Conservation (phyloP, 768 basidiomycete genomes). For the Albatrellus ellisii region DNA sequence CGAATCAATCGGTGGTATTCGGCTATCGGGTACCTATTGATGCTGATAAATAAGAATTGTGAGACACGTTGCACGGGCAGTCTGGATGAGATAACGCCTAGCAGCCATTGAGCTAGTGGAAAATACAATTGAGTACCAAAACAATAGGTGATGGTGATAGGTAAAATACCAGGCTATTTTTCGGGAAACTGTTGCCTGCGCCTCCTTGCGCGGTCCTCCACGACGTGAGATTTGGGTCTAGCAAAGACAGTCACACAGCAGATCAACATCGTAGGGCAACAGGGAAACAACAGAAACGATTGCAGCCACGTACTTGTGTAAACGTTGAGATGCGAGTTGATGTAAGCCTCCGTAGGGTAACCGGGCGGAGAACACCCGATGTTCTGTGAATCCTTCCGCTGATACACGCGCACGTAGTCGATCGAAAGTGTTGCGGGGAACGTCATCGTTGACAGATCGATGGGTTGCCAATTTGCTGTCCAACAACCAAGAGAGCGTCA, state of each 20-base stretch:
- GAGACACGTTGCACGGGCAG: no score
- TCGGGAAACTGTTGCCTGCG: slow-evolving; percentile 22
- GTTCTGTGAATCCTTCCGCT: slow-evolving; percentile 41
- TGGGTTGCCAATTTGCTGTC: slow-evolving; percentile 52
- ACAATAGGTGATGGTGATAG: no score
- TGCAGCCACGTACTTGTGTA: slow-evolving; percentile 40
- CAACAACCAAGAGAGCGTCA: neutral
- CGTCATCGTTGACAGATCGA: slow-evolving; percentile 38
- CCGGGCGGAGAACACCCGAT: slow-evolving; percentile 53
- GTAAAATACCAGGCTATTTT: slow-evolving; percentile 15
- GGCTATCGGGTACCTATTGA: no score
- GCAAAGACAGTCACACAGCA: neutral
- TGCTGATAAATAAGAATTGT: no score
- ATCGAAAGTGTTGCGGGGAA: slow-evolving; percentile 63
- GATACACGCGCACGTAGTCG: slow-evolving; percentile 79
- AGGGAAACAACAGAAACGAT: slow-evolving; percentile 1
- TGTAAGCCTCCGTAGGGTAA: slow-evolving; percentile 57
- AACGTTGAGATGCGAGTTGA: slow-evolving; percentile 37
- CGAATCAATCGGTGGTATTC: no score
- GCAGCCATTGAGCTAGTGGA: neutral
- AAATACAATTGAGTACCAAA: slow-evolving; percentile 4
- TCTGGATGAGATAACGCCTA: slow-evolving; percentile 2
- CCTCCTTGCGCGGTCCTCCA: slow-evolving; percentile 17
- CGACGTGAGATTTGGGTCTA: slow-evolving; percentile 21
- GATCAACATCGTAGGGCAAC: no score